A percentile compares a stretch with the other conserved stretches of the same genome.
These are phyloP conservation scores for Blastobotrys mokoenaii DNA, from an alignment of 805 yeast species.

Conservation along the genomic window DNA sequence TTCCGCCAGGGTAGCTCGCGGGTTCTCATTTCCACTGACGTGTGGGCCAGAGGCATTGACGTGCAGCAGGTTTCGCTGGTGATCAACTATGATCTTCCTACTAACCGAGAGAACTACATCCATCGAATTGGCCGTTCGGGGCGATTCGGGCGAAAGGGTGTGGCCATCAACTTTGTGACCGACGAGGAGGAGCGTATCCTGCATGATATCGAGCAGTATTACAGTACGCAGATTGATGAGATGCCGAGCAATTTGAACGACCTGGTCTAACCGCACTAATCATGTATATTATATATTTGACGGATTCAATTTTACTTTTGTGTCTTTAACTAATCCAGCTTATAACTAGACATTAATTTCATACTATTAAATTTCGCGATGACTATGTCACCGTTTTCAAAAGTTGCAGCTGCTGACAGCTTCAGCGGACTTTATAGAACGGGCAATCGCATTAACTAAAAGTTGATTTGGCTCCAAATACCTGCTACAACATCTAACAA, in stretches of 20 bases:
- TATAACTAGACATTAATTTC: too few species aligned
- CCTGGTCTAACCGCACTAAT: constrained; percentile 28
- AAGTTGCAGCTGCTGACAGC: too few species aligned
- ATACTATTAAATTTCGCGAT: too few species aligned
- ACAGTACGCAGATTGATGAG: constrained; percentile 83
- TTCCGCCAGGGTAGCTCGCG: constrained; percentile 92
- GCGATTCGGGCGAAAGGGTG: constrained; percentile 98
- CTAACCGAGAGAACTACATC: constrained; percentile 85
- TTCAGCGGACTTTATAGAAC: too few species aligned
- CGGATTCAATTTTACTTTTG: too few species aligned
- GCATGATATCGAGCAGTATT: constrained; percentile 83
- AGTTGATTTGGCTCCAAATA: too few species aligned
- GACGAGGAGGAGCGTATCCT: constrained; percentile 63
- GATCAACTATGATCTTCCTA: constrained; percentile 87
- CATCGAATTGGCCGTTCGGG: constrained; percentile 99
- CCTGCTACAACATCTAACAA: too few species aligned
- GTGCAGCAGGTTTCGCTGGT: constrained; percentile 96
- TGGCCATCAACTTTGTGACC: constrained; percentile 90
- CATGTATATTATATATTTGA: too few species aligned
- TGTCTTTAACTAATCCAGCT: too few species aligned
- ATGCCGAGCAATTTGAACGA: constrained; percentile 60
- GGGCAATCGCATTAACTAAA: too few species aligned
- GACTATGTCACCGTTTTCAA: too few species aligned
- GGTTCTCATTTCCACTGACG: constrained; percentile 86
- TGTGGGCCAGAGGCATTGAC: constrained; percentile 96